Conservation (phyloP, 2,329 filamentous ascomycete species). For the Zymoseptoria passerinii region DNA sequence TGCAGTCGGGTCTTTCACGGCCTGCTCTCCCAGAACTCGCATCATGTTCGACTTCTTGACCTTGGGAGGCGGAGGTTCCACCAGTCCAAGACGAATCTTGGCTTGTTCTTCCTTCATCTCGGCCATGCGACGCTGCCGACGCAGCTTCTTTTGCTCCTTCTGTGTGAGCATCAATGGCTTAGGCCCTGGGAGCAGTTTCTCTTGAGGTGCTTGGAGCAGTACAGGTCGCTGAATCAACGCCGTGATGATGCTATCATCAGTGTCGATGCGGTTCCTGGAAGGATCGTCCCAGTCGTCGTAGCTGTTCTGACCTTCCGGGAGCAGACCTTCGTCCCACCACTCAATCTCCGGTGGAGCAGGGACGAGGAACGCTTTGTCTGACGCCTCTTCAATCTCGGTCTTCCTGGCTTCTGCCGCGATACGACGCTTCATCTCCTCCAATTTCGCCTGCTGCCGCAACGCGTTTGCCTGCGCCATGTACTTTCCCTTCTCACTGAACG, state of each 20-base stretch:
- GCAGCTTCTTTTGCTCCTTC: conserved; percentile 84
- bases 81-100: conserved; percentile 84
- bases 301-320: conserved; percentile 54
- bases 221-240: conserved; percentile 89
- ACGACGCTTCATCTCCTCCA: conserved; percentile 90
- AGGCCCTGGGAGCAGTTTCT: conserved; percentile 66
- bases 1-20: conserved; percentile 92
- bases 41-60: conserved; percentile 97
- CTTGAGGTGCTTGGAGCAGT: conserved; percentile 81
- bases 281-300: conserved; percentile 62
- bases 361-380: conserved; percentile 76
- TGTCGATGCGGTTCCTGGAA: conserved; percentile 61
- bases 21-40: conserved; percentile 86
- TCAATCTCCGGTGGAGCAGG: conserved; percentile 80
- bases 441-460: conserved; percentile 71
- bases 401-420: conserved; percentile 82
- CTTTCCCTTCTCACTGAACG: conserved; percentile 94
- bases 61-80: conserved; percentile 85
- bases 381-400: conserved; percentile 88
- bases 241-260: conserved; percentile 79
- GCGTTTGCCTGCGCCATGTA: conserved; percentile 93
- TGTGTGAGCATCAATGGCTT: conserved; percentile 90
- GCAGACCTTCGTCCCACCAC: conserved; percentile 93
- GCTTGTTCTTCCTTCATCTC: conserved; percentile 94
- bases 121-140: conserved; percentile 81